phyloP scores from a whole-genome alignment of 164 flowering plant species.

The Aristolochia fimbriata region DNA sequence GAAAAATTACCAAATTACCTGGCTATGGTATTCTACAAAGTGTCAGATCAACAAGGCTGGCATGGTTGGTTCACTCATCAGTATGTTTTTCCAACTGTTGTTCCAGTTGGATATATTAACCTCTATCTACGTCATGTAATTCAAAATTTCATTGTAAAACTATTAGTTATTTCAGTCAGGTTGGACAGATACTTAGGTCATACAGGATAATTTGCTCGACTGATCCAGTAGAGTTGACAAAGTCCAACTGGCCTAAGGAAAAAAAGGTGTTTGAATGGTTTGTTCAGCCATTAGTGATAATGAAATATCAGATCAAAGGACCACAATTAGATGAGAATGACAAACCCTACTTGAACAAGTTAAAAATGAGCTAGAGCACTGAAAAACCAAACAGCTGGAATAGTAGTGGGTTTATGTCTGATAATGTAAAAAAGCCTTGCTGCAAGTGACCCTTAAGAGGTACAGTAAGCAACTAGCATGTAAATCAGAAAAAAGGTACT shows the following conservation, averaged over 20 bases:
- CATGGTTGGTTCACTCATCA: constrained; percentile 53
- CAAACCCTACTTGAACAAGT: constrained; percentile 45
- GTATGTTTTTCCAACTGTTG: constrained; percentile 27
- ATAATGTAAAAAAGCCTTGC: constrained; percentile 66
- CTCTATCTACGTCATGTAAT: not conserved
- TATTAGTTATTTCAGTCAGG: too few relatives aligned
- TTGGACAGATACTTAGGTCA: too few relatives aligned
- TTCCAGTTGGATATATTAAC: not conserved
- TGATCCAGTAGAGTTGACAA: constrained; percentile 55
- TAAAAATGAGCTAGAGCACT: constrained; percentile 40
- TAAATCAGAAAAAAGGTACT: not conserved
- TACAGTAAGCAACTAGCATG: constrained; percentile 8
- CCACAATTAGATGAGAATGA: constrained; percentile 50
- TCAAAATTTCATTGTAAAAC: too few relatives aligned
- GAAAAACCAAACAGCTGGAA: constrained; percentile 74
- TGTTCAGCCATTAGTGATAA: constrained; percentile 58
- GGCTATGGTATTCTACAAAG: constrained; percentile 79
- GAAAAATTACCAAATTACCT: constrained; percentile 53
- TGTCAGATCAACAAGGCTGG: constrained; percentile 59
- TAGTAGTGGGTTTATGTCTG: constrained; percentile 49
- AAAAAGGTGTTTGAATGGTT: constrained; percentile 77
- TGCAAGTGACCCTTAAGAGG: constrained; percentile 86
- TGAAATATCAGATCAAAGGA: constrained; percentile 79
- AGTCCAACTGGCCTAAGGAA: constrained; percentile 54
- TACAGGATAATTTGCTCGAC: constrained; percentile 25